Evolutionary conservation across 2,329 filamentous ascomycete species (phyloP).

Genomic region (Stagonosporopsis rhizophila): DNA sequence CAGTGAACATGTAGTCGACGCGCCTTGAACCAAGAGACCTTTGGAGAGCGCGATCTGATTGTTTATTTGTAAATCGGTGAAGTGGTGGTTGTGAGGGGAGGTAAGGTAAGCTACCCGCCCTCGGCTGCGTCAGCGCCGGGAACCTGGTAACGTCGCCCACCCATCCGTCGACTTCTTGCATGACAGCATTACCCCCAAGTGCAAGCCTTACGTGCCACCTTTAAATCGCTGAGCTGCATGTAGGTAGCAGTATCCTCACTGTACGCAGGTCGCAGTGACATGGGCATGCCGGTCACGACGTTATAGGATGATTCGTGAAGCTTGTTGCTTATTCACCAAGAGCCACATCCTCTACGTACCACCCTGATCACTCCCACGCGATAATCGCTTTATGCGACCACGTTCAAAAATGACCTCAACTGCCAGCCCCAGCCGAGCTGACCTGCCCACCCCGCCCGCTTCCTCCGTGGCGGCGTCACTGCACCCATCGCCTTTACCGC

Average conservation of each 20-base stretch:
- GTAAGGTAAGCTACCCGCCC: too few species aligned
- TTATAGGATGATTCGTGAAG: slow-evolving; percentile 23
- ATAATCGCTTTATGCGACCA: neutral
- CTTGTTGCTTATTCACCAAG: slow-evolving; percentile 23
- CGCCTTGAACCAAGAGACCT: neutral
- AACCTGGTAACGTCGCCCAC: neutral
- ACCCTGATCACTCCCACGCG: slow-evolving; percentile 10
- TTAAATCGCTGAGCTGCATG: neutral
- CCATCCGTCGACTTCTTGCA: too few species aligned
- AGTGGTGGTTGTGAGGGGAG: neutral
- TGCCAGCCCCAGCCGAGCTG: slow-evolving; percentile 4
- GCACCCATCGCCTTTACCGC: slow-evolving; percentile 56
- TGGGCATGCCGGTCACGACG: too few species aligned
- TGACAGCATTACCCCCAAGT: neutral
- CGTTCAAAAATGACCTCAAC: slow-evolving; percentile 21
- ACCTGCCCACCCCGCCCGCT: slow-evolving; percentile 56
- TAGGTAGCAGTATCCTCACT: neutral
- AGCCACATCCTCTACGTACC: slow-evolving; percentile 15
- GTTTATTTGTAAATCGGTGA: neutral
- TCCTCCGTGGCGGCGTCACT: slow-evolving; percentile 54
- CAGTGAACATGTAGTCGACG: neutral
- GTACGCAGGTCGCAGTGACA: neutral
- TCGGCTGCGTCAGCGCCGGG: neutral
- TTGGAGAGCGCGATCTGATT: neutral
- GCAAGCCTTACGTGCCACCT: too few species aligned